phyloP scores from a whole-genome alignment of 2,329 filamentous ascomycete genomes.

The Tolypocladium ophioglossoides region DNA sequence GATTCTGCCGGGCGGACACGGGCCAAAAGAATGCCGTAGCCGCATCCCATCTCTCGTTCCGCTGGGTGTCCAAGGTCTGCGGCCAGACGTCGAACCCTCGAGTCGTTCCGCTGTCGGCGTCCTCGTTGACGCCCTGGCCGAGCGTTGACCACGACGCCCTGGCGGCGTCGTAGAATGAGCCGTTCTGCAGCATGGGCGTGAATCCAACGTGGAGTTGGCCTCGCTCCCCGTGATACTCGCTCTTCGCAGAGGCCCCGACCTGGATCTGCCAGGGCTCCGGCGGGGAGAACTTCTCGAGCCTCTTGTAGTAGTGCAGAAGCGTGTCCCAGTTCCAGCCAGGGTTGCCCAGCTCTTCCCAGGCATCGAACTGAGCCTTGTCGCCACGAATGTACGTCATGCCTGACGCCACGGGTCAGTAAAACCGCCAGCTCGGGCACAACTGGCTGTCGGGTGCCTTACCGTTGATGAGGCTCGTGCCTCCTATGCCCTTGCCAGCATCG shows the following conservation, averaged over 20 bases:
- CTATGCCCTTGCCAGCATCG: constrained; percentile 26
- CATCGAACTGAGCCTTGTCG: constrained; percentile 28
- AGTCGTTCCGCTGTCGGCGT: constrained; percentile 27
- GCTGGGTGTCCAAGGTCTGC: constrained; percentile 25
- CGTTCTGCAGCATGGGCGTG: constrained; percentile 21
- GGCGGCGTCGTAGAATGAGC: constrained; percentile 16
- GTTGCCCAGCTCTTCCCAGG: constrained; percentile 32
- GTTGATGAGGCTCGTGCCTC: constrained; percentile 29
- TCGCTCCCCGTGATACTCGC: constrained; percentile 20
- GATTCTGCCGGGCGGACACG: constrained; percentile 22
- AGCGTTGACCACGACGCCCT: constrained; percentile 21
- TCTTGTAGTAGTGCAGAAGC: constrained; percentile 35
- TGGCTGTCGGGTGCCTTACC: constrained; percentile 11
- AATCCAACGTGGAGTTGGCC: constrained; percentile 28
- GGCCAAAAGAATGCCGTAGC: constrained; percentile 31
- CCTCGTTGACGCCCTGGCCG: constrained; percentile 21
- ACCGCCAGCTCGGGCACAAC: neutral
- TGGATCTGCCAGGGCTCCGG: constrained; percentile 22
- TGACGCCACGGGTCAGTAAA: constrained; percentile 1
- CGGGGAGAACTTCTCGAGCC: constrained; percentile 24
- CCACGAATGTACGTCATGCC: constrained; percentile 37
- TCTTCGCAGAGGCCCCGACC: constrained; percentile 23
- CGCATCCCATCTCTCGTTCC: constrained; percentile 27
- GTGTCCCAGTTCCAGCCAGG: constrained; percentile 33
- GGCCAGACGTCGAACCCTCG: constrained; percentile 27